These are phyloP conservation scores for Colletotrichum sp. DNA, from an alignment of 2,329 filamentous ascomycete species.

Conservation along the genomic window DNA sequence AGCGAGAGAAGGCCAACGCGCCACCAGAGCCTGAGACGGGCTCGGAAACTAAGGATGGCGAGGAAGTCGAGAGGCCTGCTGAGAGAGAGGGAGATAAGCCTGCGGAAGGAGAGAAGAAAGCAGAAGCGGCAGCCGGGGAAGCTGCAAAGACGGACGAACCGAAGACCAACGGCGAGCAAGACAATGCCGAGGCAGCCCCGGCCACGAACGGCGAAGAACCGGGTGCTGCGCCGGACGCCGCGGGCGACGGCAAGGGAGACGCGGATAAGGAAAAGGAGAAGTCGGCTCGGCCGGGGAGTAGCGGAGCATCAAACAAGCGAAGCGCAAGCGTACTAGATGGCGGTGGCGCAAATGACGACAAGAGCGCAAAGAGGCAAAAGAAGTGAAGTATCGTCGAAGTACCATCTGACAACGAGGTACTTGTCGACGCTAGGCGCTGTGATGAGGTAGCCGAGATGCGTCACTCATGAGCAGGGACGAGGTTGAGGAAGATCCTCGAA, in stretches of 20 bases:
- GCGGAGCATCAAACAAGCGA: conserved; percentile 67
- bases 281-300: conserved; percentile 40
- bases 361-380: conserved; percentile 62
- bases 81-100: background rate
- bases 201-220: background rate
- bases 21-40: conserved; percentile 2
- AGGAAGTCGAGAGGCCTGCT: background rate
- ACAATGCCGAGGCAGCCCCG: background rate
- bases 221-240: background rate
- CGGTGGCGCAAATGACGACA: conserved; percentile 60
- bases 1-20: conserved; percentile 47
- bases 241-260: conserved; percentile 23
- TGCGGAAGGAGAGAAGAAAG: background rate
- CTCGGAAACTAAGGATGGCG: conserved; percentile 2
- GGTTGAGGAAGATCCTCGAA: background rate
- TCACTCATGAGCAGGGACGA: background rate
- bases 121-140: conserved; percentile 1
- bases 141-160: conserved; percentile 1
- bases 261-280: conserved; percentile 34
- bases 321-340: conserved; percentile 82
- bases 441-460: background rate
- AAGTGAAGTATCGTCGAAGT: conserved; percentile 43
- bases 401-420: conserved; percentile 23
- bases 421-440: conserved; percentile 21
- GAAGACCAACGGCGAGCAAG: conserved; percentile 17